Conservation (phyloP, 352 stramenopile species). For the Phytophthora lateralis region DNA sequence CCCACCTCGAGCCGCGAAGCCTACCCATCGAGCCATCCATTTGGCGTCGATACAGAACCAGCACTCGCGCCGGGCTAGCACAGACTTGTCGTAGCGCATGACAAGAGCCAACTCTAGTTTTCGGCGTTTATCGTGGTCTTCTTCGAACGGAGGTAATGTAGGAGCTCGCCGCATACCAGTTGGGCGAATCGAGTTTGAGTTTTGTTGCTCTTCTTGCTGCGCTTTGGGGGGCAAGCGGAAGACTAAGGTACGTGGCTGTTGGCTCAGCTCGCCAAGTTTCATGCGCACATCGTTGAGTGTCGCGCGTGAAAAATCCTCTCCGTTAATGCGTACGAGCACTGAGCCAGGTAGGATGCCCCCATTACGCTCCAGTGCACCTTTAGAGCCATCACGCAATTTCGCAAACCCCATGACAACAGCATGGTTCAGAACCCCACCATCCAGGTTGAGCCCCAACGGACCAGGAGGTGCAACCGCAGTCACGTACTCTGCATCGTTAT, state of each 20-base stretch:
- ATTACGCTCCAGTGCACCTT: slow-evolving; percentile 55
- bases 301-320: slow-evolving; percentile 58
- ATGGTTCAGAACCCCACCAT: slow-evolving; percentile 46
- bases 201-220: slow-evolving; percentile 6
- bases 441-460: slow-evolving; percentile 70
- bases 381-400: slow-evolving; percentile 57
- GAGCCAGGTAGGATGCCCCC: slow-evolving; percentile 60
- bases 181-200: slow-evolving; percentile 1
- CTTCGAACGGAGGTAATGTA: slow-evolving; percentile 26
- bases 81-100: slow-evolving; percentile 62
- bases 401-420: slow-evolving; percentile 74
- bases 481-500: slow-evolving; percentile 30
- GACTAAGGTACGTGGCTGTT: slow-evolving; percentile 45
- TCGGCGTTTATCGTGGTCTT: slow-evolving; percentile 63
- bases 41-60: slow-evolving; percentile 73
- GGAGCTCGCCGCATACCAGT: slow-evolving; percentile 15
- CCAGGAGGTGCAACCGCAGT: slow-evolving; percentile 54
- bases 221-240: slow-evolving; percentile 47
- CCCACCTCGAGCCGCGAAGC: slow-evolving; percentile 58
- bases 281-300: slow-evolving; percentile 43
- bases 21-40: slow-evolving; percentile 71
- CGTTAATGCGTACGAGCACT: slow-evolving; percentile 70
- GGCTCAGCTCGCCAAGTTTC: slow-evolving; percentile 49
- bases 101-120: slow-evolving; percentile 69
- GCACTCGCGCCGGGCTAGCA: slow-evolving; percentile 67